Conservation (phyloP, 257 asterid genomes). For the Nicotiana tabacum region DNA sequence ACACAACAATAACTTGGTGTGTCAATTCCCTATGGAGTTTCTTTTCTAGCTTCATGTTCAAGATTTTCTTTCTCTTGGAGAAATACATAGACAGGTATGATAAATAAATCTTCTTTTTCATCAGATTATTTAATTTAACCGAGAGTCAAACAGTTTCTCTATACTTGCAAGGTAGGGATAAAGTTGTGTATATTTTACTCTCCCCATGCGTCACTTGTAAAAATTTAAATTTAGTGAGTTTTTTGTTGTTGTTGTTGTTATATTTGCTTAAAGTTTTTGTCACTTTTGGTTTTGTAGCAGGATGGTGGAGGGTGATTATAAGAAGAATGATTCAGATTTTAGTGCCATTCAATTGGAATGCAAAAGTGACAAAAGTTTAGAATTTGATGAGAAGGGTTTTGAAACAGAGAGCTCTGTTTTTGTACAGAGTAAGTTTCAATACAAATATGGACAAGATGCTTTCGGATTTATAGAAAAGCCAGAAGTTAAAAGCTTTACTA, state of each 20-base stretch:
- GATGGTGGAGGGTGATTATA: constrained; percentile 20
- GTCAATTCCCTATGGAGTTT: constrained; percentile 25
- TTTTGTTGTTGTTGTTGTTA: neutral
- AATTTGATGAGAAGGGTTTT: constrained; percentile 6
- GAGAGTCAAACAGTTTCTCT: too few relatives aligned
- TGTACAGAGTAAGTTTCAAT: constrained; percentile 40
- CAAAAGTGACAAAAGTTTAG: constrained; percentile 12
- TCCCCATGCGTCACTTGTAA: too few relatives aligned
- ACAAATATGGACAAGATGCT: constrained; percentile 29
- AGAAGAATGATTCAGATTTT: constrained; percentile 24
- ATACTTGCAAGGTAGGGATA: too few relatives aligned
- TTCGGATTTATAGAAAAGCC: constrained; percentile 43
- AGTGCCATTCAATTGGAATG: constrained; percentile 23
- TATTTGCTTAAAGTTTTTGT: neutral
- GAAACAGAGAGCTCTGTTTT: constrained; percentile 41
- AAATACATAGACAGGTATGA: constrained; percentile 41
- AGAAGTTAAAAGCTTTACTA: constrained; percentile 24
- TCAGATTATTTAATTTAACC: neutral
- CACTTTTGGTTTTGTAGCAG: constrained; percentile 34
- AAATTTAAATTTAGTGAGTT: neutral
- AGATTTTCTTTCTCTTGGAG: constrained; percentile 28
- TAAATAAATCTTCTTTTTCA: neutral
- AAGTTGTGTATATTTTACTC: neutral
- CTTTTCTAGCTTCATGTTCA: constrained; percentile 30
- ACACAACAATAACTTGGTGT: constrained; percentile 25